Conservation (phyloP, 2,329 filamentous ascomycete species). For the Daldinia sp. region DNA sequence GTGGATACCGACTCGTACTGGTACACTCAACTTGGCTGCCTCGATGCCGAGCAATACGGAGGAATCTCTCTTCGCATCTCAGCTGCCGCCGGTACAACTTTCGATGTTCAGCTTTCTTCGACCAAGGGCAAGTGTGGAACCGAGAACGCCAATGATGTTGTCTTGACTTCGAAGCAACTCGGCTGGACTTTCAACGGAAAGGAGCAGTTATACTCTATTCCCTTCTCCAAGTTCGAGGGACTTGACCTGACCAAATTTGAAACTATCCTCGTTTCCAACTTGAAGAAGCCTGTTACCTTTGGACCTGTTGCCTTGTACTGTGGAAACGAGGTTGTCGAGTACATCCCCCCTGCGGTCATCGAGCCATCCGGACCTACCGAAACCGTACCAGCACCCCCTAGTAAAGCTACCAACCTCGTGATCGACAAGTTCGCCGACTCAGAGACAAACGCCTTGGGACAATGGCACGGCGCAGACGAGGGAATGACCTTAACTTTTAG, state of each 20-base stretch:
- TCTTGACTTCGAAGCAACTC: conserved; percentile 56
- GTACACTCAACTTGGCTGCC: conserved; percentile 64
- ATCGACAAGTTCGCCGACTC: conserved; percentile 67
- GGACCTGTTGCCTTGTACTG: conserved; percentile 68
- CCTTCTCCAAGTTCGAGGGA: conserved; percentile 60
- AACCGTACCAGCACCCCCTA: conserved; percentile 59
- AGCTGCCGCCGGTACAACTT: conserved; percentile 59
- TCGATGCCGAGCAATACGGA: conserved; percentile 60
- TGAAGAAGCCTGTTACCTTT: conserved; percentile 58
- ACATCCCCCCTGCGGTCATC: conserved; percentile 54
- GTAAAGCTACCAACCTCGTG: conserved; percentile 59
- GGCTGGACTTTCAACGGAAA: conserved; percentile 68
- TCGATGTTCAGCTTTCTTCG: conserved; percentile 61
- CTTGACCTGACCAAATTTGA: conserved; percentile 61
- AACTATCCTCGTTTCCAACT: conserved; percentile 58
- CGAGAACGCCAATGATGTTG: conserved; percentile 46
- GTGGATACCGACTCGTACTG: conserved; percentile 61
- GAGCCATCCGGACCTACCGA: conserved; percentile 53
- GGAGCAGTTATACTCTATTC: conserved; percentile 66
- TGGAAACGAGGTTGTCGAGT: conserved; percentile 58
- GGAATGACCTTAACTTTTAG: conserved; percentile 61
- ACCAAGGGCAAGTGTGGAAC: conserved; percentile 54
- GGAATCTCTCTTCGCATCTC: conserved; percentile 65
- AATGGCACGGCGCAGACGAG: conserved; percentile 73
- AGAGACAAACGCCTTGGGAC: conserved; percentile 65